Conservation (phyloP, 768 basidiomycete species). For the Xerocomellus intermedius region DNA sequence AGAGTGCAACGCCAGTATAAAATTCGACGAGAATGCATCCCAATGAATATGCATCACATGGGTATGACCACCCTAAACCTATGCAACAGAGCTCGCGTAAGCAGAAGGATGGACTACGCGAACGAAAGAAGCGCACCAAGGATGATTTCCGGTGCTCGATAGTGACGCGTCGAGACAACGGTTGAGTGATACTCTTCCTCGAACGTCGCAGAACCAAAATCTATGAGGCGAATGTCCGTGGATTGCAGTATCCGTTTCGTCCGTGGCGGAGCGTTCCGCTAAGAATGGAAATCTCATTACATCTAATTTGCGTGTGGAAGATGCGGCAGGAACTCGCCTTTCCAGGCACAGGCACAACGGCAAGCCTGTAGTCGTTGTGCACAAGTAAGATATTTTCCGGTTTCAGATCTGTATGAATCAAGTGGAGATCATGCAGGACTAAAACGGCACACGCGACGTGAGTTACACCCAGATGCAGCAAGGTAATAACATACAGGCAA, state of each 20-base stretch:
- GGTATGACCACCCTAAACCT: slow-evolving; percentile 98
- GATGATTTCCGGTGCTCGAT: slow-evolving; percentile 98
- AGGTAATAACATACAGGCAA: slow-evolving; percentile 72
- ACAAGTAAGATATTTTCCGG: slow-evolving; percentile 98
- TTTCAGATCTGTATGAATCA: slow-evolving; percentile 98
- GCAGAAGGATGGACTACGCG: slow-evolving; percentile 12
- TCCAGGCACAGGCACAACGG: slow-evolving; percentile 58
- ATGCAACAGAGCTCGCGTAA: slow-evolving; percentile 8
- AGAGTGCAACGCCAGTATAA: slow-evolving; percentile 95
- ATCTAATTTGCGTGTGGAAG: neutral
- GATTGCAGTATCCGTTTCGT: slow-evolving; percentile 77
- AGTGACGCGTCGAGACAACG: slow-evolving; percentile 97
- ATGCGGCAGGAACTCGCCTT: slow-evolving; percentile 46
- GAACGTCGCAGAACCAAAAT: slow-evolving; percentile 98
- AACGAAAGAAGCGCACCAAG: slow-evolving; percentile 60
- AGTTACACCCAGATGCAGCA: neutral
- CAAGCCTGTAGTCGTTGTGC: slow-evolving; percentile 69
- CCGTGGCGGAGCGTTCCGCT: slow-evolving; percentile 68
- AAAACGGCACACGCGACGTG: slow-evolving; percentile 5
- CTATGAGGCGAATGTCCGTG: slow-evolving; percentile 93
- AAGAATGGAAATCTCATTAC: slow-evolving; percentile 15
- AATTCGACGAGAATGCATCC: slow-evolving; percentile 99
- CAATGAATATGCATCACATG: slow-evolving; percentile 97
- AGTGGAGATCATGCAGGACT: slow-evolving; percentile 89
- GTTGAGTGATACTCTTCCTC: slow-evolving; percentile 98